phyloP scores from a whole-genome alignment of 2,329 filamentous ascomycete species.

The Phyllosticta citrichinensis region DNA sequence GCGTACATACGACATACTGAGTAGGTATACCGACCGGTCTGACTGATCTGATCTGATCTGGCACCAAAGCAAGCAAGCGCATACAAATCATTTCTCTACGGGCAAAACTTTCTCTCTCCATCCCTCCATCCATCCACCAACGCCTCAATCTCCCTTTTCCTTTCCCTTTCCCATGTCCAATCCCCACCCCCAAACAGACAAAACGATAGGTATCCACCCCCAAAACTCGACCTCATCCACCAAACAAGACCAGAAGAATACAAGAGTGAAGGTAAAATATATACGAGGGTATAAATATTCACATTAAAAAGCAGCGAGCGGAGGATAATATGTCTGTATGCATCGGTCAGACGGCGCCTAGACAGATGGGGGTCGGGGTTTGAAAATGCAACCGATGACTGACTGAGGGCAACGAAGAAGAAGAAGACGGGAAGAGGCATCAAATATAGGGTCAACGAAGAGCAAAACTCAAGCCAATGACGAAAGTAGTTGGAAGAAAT shows the following conservation, averaged over 20 bases:
- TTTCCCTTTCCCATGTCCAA: not conserved
- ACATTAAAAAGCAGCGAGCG: not conserved
- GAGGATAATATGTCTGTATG: not conserved
- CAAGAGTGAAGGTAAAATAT: not conserved
- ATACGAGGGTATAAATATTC: constrained; percentile 4
- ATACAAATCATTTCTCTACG: not conserved
- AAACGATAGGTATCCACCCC: too few species aligned
- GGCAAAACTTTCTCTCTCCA: not conserved
- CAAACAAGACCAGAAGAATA: not conserved
- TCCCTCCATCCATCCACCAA: not conserved
- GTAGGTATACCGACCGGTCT: not conserved
- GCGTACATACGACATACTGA: not conserved
- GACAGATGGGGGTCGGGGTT: not conserved
- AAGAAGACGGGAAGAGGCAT: not conserved
- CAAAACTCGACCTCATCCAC: not conserved
- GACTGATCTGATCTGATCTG: not conserved
- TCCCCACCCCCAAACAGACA: too few species aligned
- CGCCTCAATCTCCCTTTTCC: not conserved
- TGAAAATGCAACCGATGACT: not conserved
- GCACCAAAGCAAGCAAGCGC: not conserved
- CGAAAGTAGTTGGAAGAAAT: too few species aligned
- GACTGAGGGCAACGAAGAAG: constrained; percentile 1
- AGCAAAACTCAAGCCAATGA: not conserved
- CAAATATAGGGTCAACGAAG: not conserved
- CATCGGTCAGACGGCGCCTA: not conserved